phyloP scores from a whole-genome alignment of 345 rosid species.

The Arabidopsis arenosa region DNA sequence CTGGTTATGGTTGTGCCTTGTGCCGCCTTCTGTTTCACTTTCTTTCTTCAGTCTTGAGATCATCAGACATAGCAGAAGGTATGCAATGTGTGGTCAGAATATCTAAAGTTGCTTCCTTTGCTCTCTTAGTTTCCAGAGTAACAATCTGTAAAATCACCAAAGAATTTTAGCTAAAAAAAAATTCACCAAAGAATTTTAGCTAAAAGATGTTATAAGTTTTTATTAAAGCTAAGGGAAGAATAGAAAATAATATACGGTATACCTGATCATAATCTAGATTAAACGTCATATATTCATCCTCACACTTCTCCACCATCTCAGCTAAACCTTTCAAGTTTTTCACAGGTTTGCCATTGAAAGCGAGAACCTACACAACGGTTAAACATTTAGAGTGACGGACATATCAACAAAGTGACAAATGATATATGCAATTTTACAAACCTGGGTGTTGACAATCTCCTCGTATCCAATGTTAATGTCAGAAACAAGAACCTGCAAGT shows the following conservation, averaged over 20 bases:
- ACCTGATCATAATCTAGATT: slow-evolving; percentile 93
- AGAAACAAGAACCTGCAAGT: slow-evolving; percentile 83
- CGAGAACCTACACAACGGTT: slow-evolving; percentile 61
- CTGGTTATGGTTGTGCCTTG: slow-evolving; percentile 5
- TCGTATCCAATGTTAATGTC: slow-evolving; percentile 94
- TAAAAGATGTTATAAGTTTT: neutral
- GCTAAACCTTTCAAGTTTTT: slow-evolving; percentile 83
- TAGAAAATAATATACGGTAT: slow-evolving; percentile 11
- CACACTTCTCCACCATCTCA: slow-evolving; percentile 81
- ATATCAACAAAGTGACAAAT: neutral
- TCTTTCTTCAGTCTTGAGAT: slow-evolving; percentile 60
- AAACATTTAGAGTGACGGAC: slow-evolving; percentile 12
- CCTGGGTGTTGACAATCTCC: slow-evolving; percentile 95
- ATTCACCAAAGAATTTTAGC: slow-evolving; percentile 13
- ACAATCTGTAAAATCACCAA: slow-evolving; percentile 57
- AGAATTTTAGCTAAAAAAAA: slow-evolving; percentile 20
- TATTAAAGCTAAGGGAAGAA: neutral
- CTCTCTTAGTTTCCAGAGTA: slow-evolving; percentile 67
- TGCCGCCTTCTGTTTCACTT: neutral
- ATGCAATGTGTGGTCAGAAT: slow-evolving; percentile 84
- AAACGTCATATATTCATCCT: slow-evolving; percentile 76
- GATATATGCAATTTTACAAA: slow-evolving; percentile 26
- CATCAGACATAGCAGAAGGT: slow-evolving; percentile 86
- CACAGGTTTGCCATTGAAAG: slow-evolving; percentile 87
- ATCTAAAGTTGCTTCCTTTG: slow-evolving; percentile 79